Conservation (phyloP, 345 rosid species). For the Eucalyptus pauciflora region DNA sequence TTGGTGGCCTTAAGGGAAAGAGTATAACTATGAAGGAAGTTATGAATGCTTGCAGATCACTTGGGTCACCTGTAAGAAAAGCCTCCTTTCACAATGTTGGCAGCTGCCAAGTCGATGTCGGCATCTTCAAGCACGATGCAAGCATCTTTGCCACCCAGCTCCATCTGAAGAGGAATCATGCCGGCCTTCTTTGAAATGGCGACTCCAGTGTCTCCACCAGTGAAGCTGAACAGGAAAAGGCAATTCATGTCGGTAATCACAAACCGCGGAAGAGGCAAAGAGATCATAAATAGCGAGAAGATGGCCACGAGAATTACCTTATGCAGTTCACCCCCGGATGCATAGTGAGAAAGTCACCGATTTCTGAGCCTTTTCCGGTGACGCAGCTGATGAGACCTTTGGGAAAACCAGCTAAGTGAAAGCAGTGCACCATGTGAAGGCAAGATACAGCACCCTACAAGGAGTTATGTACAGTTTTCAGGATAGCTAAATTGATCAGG, state of each 20-base stretch:
- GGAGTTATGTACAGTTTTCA: neutral
- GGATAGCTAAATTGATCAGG: neutral
- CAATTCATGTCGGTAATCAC: neutral
- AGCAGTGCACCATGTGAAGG: conserved; percentile 96
- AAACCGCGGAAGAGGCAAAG: neutral
- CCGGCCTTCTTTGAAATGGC: conserved; percentile 90
- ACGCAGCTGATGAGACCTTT: conserved; percentile 86
- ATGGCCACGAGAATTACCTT: conserved; percentile 27
- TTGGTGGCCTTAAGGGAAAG: neutral
- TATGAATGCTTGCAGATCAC: neutral
- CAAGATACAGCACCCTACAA: conserved; percentile 93
- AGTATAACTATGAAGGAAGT: neutral
- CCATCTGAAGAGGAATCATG: conserved; percentile 99
- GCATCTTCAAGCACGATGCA: conserved; percentile 97
- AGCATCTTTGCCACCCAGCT: conserved; percentile 97
- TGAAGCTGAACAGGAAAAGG: conserved; percentile 38
- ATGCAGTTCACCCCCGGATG: conserved; percentile 97
- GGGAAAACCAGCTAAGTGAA: conserved; percentile 97
- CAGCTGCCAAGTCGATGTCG: conserved; percentile 89
- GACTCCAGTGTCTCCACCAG: conserved; percentile 95
- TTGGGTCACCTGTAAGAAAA: conserved; percentile 71
- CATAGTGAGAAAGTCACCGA: conserved; percentile 98
- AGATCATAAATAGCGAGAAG: neutral
- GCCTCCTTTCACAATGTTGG: conserved; percentile 92
- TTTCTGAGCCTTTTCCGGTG: conserved; percentile 97